Percentiles rank a stretch among this genome's conserved stretches.
Evolutionary conservation across 1,284 basidiomycete species (phyloP).

Genomic region (Cryptococcus depauperatus): DNA sequence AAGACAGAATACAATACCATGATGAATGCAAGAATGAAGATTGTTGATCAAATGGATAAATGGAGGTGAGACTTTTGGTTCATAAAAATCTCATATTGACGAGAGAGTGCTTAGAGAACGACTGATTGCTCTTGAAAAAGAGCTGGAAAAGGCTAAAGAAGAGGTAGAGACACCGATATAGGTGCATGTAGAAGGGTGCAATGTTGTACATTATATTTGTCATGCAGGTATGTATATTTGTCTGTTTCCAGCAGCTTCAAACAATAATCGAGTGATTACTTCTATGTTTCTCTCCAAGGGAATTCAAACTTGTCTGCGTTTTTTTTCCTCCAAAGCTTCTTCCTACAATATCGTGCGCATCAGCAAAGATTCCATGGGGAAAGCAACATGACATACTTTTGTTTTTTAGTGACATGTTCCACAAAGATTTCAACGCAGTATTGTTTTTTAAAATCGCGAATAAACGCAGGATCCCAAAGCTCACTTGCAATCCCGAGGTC

Average conservation of each 20-base stretch:
- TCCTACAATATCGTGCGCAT: slow-evolving; percentile 52
- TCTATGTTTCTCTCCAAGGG: slow-evolving; percentile 63
- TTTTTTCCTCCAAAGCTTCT: slow-evolving; percentile 82
- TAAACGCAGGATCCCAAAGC: slow-evolving; percentile 95
- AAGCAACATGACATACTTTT: slow-evolving; percentile 59
- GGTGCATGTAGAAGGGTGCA: background rate
- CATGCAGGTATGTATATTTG: background rate
- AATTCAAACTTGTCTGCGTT: slow-evolving; percentile 72
- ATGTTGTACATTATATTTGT: slow-evolving; percentile 6
- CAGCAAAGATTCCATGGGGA: slow-evolving; percentile 2
- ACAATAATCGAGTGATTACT: background rate
- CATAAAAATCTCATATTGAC: background rate
- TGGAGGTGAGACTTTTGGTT: slow-evolving; percentile 37
- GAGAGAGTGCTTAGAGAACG: slow-evolving; percentile 22
- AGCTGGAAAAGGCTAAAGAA: slow-evolving; percentile 31
- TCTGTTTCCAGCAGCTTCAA: background rate
- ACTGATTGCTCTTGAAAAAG: slow-evolving; percentile 52
- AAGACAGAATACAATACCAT: slow-evolving; percentile 73
- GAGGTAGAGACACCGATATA: slow-evolving; percentile 18
- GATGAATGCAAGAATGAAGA: slow-evolving; percentile 63
- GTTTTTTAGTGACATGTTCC: slow-evolving; percentile 72
- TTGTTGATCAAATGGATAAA: slow-evolving; percentile 48
- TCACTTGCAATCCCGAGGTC: slow-evolving; percentile 94
- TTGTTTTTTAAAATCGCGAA: slow-evolving; percentile 82
- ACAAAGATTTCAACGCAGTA: slow-evolving; percentile 78